A percentile compares a stretch with the other conserved stretches of the same genome.
Conservation (phyloP, 805 yeast genomes). For the Yamadazyma sp. region DNA sequence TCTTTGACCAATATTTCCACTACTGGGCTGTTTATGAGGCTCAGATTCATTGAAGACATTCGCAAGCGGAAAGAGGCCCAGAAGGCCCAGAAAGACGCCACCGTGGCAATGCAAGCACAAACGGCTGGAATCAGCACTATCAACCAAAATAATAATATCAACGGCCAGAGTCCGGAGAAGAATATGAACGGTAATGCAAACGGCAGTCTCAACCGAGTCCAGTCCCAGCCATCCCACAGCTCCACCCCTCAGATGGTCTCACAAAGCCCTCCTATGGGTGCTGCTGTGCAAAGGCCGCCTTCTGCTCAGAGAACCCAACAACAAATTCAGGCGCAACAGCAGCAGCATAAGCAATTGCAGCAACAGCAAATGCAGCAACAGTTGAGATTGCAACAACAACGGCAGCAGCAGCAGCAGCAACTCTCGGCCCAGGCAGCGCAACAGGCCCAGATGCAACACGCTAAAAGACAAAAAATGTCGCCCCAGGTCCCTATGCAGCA, state of each 20-base stretch:
- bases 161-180: conserved; percentile 18
- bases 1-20: conserved; percentile 8
- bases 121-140: conserved; percentile 15
- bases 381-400: conserved; percentile 13
- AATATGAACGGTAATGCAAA: conserved; percentile 10
- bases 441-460: conserved; percentile 13
- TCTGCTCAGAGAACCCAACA: conserved; percentile 14
- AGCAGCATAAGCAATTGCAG: conserved; percentile 14
- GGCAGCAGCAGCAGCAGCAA: conserved; percentile 21
- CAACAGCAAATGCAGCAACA: conserved; percentile 17
- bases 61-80: conserved; percentile 59
- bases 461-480: no score
- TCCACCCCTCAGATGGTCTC: conserved; percentile 9
- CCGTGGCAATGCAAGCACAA: conserved; percentile 33
- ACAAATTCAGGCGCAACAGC: conserved; percentile 10
- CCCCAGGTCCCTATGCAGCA: no score
- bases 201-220: no score
- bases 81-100: conserved; percentile 41
- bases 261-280: conserved; percentile 11
- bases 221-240: not conserved
- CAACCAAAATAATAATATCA: conserved; percentile 18
- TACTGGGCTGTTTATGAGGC: conserved; percentile 71
- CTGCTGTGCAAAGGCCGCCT: not conserved
- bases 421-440: conserved; percentile 13
- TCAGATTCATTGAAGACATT: conserved; percentile 85